Evolutionary conservation across 106 monocot genomes (phyloP), one percentile per base, ranked within the genome.

Genomic region (Dendrobium officinale): DNA sequence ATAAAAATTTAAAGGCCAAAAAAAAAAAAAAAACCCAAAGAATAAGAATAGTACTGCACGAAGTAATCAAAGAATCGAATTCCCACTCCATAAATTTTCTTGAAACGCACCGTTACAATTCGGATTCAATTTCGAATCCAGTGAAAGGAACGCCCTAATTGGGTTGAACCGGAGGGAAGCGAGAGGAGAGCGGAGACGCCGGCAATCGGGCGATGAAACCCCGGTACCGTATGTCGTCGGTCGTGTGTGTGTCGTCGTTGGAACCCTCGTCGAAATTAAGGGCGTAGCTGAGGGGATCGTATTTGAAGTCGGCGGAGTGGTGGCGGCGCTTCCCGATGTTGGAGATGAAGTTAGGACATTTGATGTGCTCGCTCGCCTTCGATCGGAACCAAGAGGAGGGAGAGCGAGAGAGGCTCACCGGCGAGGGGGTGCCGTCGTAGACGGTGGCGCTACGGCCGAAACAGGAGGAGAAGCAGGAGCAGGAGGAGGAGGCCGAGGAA

Each of bases 241-340:
- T 16, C 19, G 19, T 6, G 7, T 19, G 4, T 29, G 42, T 22
- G 61, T 58, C 76, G 0, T 29, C 66, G 67, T 17, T 24, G 24
- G 6, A 22, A n/a, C 88, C 85, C 15, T 88, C 85, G 82, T 88
- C 88, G 72, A 88, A 88, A 66, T 85, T 85, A 77, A 82, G 85
- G 9, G 85, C 79, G 80, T 88, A 88, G 80, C 88, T 88, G 17
- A 83, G 45, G 6, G 82, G 80, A 55, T 88, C 88, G 76, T 88
- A 88, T 26, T 54, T 20, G 80, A 88, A 85, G 15, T 85, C 88
- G 16, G 77, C 84, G 40, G 85, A 85, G 54, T 83, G 82, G 27
- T 72, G 85, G 72, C 88, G 82, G 15, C 40, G 79, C 29, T 81
- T 79, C 18, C 85, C 78, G 67, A 49, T 26, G n/a, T 72, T 48